A percentile compares a stretch with the other conserved stretches of the same genome.
These are phyloP conservation scores for Senecio squalidus DNA, from an alignment of 140 eudicot species.

Conservation along the genomic window DNA sequence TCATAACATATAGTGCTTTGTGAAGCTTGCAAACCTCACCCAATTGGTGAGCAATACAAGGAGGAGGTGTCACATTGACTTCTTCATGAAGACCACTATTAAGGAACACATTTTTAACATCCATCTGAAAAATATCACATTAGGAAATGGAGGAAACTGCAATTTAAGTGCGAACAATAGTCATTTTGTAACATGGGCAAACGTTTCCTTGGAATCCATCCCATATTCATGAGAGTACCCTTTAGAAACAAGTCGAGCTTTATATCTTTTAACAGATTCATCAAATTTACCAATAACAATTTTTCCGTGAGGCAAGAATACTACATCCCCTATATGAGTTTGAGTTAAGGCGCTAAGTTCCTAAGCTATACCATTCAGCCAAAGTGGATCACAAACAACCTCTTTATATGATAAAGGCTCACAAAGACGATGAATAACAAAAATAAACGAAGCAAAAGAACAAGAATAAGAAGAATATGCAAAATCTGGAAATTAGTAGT, in stretches of 20 bases:
- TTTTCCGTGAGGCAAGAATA: background rate
- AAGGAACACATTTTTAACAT: slow-evolving; percentile 1
- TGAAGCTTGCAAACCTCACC: background rate
- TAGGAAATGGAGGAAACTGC: background rate
- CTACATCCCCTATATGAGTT: background rate
- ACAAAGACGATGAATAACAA: too few species aligned
- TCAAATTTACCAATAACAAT: background rate
- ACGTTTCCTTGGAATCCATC: background rate
- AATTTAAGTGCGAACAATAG: background rate
- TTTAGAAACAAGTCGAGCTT: background rate
- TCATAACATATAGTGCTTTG: slow-evolving; percentile 2
- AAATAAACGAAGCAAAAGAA: too few species aligned
- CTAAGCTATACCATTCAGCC: too few species aligned
- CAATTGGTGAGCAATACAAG: background rate
- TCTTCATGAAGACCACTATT: slow-evolving; percentile 6
- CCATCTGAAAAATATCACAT: background rate
- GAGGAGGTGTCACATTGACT: slow-evolving; percentile 8
- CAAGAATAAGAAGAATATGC: background rate
- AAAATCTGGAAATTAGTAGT: background rate
- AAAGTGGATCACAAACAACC: too few species aligned
- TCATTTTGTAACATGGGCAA: background rate
- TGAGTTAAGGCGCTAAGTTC: too few species aligned
- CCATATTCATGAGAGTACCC: background rate
- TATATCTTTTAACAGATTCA: background rate
- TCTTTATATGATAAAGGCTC: too few species aligned